Conservation (phyloP, 108 stramenopile genomes). For the Aurantiochytrium sp. region DNA sequence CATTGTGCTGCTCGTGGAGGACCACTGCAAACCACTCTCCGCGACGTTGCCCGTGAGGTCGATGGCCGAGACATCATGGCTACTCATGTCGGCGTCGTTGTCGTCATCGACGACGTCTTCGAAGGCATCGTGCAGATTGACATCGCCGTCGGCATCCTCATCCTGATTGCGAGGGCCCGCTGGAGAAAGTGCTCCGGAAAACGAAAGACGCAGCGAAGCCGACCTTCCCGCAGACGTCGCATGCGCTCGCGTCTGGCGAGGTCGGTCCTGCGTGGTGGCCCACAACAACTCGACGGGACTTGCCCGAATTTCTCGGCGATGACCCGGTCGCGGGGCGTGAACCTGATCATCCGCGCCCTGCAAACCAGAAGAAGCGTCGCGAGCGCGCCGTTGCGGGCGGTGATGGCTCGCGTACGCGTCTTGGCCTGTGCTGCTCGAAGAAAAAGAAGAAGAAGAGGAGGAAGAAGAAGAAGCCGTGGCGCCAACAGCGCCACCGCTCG, state of each 20-base stretch:
- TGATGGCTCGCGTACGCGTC: too few relatives aligned
- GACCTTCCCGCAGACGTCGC: not conserved
- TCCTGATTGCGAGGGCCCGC: not conserved
- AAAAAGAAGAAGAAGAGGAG: too few relatives aligned
- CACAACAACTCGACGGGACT: not conserved
- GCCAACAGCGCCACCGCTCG: not conserved
- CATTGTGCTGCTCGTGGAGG: too few relatives aligned
- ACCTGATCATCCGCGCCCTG: too few relatives aligned
- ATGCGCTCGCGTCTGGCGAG: not conserved
- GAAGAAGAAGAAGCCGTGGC: too few relatives aligned
- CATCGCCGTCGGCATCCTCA: not conserved
- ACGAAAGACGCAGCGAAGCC: not conserved
- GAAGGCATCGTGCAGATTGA: not conserved
- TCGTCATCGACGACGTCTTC: not conserved
- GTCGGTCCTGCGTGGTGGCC: not conserved
- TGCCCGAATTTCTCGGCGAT: not conserved
- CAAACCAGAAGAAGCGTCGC: too few relatives aligned
- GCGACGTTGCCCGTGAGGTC: too few relatives aligned
- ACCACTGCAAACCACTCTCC: too few relatives aligned
- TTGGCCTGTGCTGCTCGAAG: too few relatives aligned
- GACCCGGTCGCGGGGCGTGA: not conserved
- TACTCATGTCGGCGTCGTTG: not conserved
- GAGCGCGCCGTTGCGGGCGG: too few relatives aligned
- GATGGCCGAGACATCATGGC: too few relatives aligned
- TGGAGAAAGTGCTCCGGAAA: not conserved